Conservation (phyloP, 2,329 filamentous ascomycete species). For the Hymenotorrendiella dingleyae region DNA sequence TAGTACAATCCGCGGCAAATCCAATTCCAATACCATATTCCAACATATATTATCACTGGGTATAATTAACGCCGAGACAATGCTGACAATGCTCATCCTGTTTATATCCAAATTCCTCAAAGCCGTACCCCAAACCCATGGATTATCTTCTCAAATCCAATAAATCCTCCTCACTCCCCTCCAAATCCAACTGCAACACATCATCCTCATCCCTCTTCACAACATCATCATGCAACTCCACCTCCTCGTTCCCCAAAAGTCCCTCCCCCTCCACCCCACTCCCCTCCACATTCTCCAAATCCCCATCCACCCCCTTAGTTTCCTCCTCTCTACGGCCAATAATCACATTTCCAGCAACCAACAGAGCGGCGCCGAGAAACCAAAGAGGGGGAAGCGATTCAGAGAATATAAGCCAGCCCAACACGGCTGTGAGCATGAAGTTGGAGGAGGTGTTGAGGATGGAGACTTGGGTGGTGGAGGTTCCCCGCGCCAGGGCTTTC, state of each 20-base stretch:
- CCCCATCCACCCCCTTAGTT: constrained; percentile 6
- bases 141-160: constrained; percentile 4
- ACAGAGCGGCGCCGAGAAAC: constrained; percentile 67
- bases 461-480: constrained; percentile 72
- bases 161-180: constrained; percentile 9
- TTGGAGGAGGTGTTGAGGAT: constrained; percentile 80
- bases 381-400: constrained; percentile 67
- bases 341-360: constrained; percentile 73
- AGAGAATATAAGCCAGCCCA: constrained; percentile 65
- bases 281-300: constrained; percentile 12
- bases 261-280: constrained; percentile 8
- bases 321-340: constrained; percentile 55
- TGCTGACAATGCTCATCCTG: too few relatives aligned
- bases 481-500: constrained; percentile 64
- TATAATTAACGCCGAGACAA: too few relatives aligned
- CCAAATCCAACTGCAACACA: constrained; percentile 21
- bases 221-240: constrained; percentile 11
- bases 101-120: too few relatives aligned
- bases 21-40: too few relatives aligned
- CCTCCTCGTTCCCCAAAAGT: constrained; percentile 5
- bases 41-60: too few relatives aligned
- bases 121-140: too few relatives aligned
- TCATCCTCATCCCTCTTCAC: constrained; percentile 20
- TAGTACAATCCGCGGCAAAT: too few relatives aligned
- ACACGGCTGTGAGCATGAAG: constrained; percentile 70